phyloP scores from a whole-genome alignment of 257 asterid genomes.

The Avicennia marina region DNA sequence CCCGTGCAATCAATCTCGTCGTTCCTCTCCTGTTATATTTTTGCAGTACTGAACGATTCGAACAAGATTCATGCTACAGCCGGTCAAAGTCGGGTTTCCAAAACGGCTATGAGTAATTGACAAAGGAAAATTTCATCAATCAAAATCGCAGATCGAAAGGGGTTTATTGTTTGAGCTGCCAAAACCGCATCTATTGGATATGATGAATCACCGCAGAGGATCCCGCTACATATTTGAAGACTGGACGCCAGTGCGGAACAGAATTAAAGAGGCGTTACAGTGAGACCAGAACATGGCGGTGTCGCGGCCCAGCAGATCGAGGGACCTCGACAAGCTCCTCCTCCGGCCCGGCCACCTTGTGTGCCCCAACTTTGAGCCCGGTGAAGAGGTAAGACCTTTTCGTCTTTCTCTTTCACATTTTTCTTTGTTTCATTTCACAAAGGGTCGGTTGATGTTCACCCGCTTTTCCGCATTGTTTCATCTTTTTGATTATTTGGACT shows the following conservation, averaged over 20 bases:
- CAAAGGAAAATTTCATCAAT: too few species aligned
- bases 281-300: slow-evolving; percentile 43
- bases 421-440: slow-evolving; percentile 14
- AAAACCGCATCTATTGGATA: slow-evolving; percentile 8
- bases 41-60: slow-evolving; percentile 5
- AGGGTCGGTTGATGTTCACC: neutral
- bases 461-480: too few species aligned
- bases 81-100: neutral
- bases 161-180: too few species aligned
- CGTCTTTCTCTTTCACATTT: neutral
- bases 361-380: slow-evolving; percentile 72
- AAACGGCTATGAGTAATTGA: too few species aligned
- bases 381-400: slow-evolving; percentile 44
- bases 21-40: slow-evolving; percentile 6
- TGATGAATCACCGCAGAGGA: slow-evolving; percentile 20
- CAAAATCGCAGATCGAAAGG: too few species aligned
- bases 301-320: slow-evolving; percentile 77
- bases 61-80: too few species aligned
- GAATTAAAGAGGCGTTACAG: slow-evolving; percentile 5
- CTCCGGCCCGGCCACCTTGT: slow-evolving; percentile 83
- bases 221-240: slow-evolving; percentile 17
- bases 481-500: too few species aligned
- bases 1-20: neutral
- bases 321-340: slow-evolving; percentile 96
- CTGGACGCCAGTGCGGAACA: too few species aligned